Conservation (phyloP, 352 stramenopile genomes). For the Phytophthora sansomeana region DNA sequence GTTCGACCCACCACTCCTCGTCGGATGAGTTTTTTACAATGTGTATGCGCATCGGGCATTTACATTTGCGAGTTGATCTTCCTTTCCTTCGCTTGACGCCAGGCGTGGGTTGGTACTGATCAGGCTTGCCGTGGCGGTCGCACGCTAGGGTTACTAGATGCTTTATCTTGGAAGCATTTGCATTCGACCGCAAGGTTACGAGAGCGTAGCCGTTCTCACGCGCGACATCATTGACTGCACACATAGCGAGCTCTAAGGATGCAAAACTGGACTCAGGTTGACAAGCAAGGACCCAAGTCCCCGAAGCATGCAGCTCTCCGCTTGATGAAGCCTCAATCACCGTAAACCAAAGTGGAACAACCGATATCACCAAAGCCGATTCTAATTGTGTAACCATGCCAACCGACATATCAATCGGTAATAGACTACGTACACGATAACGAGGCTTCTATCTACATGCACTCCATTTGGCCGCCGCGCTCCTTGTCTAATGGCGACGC, state of each 20-base stretch:
- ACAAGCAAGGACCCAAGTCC: too few relatives aligned
- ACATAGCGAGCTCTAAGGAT: background rate
- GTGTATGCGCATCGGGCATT: background rate
- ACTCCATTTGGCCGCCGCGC: too few relatives aligned
- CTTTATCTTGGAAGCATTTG: background rate
- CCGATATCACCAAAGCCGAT: too few relatives aligned
- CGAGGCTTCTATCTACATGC: too few relatives aligned
- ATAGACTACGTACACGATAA: too few relatives aligned
- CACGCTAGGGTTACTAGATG: background rate
- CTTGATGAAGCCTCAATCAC: too few relatives aligned
- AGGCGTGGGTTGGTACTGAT: background rate
- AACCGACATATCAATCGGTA: too few relatives aligned
- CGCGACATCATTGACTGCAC: background rate
- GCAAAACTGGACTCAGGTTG: background rate
- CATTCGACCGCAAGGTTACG: background rate
- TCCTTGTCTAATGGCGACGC: too few relatives aligned
- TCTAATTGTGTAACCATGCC: too few relatives aligned
- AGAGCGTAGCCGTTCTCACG: background rate
- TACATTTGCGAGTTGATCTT: conserved; percentile 2
- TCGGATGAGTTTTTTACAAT: background rate
- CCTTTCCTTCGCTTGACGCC: background rate
- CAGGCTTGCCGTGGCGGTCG: background rate
- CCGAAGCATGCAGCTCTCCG: too few relatives aligned
- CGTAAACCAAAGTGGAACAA: too few relatives aligned
- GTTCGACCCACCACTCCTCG: too few relatives aligned